These are phyloP conservation scores for Rhytidhysteron rufulum DNA, from an alignment of 2,329 filamentous ascomycete species.

Conservation along the genomic window DNA sequence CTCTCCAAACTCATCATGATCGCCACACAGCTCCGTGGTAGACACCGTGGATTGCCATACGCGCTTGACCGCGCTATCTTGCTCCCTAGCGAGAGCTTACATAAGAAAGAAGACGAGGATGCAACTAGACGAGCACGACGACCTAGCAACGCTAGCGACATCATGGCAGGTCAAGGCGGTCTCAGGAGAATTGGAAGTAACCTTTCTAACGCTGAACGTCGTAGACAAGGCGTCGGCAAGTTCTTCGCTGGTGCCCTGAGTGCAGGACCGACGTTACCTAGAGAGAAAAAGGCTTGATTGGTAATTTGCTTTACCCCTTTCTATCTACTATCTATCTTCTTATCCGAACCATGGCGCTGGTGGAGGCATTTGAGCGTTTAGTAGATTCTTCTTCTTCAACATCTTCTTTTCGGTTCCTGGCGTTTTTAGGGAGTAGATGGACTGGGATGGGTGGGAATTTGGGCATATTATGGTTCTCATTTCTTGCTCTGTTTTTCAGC, in stretches of 20 bases:
- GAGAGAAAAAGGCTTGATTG: conserved; percentile 21
- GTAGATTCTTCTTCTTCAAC: no score
- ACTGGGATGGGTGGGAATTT: no score
- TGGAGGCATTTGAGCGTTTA: no score
- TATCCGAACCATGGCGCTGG: no score
- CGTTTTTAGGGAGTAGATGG: no score
- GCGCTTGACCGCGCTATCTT: conserved; percentile 67
- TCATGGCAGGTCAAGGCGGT: conserved; percentile 11
- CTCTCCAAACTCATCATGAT: conserved; percentile 65
- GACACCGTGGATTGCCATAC: conserved; percentile 63
- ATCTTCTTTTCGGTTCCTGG: no score
- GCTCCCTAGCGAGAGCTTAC: conserved; percentile 61
- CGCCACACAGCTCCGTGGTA: conserved; percentile 63
- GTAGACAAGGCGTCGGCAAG: conserved; percentile 12
- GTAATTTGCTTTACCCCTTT: no score
- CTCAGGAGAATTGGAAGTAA: conserved; percentile 8
- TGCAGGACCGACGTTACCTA: conserved; percentile 24
- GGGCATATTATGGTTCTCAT: no score
- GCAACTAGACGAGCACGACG: conserved; percentile 40
- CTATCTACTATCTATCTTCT: no score
- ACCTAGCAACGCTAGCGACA: conserved; percentile 18
- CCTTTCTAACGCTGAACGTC: conserved; percentile 4
- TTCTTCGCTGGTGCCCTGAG: conserved; percentile 23
- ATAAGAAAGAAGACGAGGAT: conserved; percentile 56
- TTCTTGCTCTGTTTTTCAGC: no score